A percentile compares a stretch with the other conserved stretches of the same genome.
phyloP scores from a whole-genome alignment of 352 stramenopile genomes.

The Globisporangium camurandrum region DNA sequence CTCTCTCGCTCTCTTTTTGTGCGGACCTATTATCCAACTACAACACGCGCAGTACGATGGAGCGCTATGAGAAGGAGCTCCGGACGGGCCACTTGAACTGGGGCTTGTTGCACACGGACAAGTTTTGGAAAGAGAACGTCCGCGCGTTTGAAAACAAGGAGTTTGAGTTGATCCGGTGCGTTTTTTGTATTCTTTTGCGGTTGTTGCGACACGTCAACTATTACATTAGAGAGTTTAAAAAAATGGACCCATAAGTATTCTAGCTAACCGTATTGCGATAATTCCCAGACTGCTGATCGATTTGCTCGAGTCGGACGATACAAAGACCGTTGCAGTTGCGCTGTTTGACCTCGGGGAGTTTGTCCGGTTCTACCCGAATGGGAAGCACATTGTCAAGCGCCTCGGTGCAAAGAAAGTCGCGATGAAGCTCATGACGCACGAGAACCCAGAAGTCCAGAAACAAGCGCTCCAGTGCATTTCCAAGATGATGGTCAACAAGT shows the following conservation, averaged over 20 bases:
- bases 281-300: slow-evolving; percentile 87
- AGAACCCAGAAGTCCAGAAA: slow-evolving; percentile 95
- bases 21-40: background rate
- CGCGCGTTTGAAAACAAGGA: slow-evolving; percentile 95
- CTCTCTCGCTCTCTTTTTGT: background rate
- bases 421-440: slow-evolving; percentile 97
- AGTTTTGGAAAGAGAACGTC: slow-evolving; percentile 98
- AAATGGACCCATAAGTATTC: background rate
- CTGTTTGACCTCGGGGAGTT: slow-evolving; percentile 98
- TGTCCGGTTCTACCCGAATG: slow-evolving; percentile 96
- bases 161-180: slow-evolving; percentile 88
- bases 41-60: slow-evolving; percentile 80
- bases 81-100: slow-evolving; percentile 92
- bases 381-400: slow-evolving; percentile 92
- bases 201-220: no score
- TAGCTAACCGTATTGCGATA: background rate
- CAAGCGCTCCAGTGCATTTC: slow-evolving; percentile 96
- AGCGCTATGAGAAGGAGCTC: slow-evolving; percentile 95
- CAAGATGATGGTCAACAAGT: slow-evolving; percentile 99
- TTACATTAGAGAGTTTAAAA: no score
- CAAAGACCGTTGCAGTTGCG: slow-evolving; percentile 93
- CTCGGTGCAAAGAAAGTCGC: slow-evolving; percentile 95
- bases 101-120: slow-evolving; percentile 95
- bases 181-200: background rate
- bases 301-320: slow-evolving; percentile 88